Evolutionary conservation across 495 filamentous ascomycete species (phyloP).

Genomic region (Tuber indicum): DNA sequence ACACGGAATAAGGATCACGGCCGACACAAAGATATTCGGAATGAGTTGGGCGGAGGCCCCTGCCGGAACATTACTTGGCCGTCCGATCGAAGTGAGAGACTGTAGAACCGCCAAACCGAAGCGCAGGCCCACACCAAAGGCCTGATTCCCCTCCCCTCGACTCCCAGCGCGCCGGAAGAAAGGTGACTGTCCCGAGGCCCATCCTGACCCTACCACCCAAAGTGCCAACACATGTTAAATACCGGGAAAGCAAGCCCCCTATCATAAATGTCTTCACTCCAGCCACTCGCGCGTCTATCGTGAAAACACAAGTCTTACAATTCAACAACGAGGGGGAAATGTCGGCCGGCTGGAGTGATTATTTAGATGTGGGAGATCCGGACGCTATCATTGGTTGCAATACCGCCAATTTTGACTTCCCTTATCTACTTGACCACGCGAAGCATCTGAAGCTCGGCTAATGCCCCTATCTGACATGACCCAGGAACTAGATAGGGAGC

Average conservation of each 20-base stretch:
- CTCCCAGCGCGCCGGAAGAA: conserved; percentile 96
- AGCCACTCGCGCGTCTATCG: conserved; percentile 81
- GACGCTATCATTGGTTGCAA: conserved; percentile 99
- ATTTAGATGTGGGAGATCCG: conserved; percentile 82
- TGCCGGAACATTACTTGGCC: conserved; percentile 60
- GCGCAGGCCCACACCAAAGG: conserved; percentile 72
- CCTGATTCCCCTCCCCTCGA: conserved; percentile 90
- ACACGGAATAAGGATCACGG: conserved; percentile 88
- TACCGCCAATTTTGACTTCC: conserved; percentile 96
- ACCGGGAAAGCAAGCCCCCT: conserved; percentile 92
- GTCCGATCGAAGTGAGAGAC: conserved; percentile 52
- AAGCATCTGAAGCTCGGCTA: conserved; percentile 65
- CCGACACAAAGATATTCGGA: conserved; percentile 82
- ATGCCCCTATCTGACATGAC: conserved; percentile 54
- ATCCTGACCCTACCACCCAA: conserved; percentile 89
- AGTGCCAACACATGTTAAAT: conserved; percentile 92
- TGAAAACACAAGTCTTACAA: conserved; percentile 85
- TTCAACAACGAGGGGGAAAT: conserved; percentile 74
- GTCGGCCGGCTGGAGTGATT: conserved; percentile 84
- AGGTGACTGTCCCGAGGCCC: conserved; percentile 88
- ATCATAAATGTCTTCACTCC: conserved; percentile 92
- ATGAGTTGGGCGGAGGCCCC: conserved; percentile 97
- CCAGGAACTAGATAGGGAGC: conserved; percentile 58
- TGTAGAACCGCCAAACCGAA: conserved; percentile 94
- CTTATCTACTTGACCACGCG: conserved; percentile 86